Evolutionary conservation across 2,329 filamentous ascomycete species (phyloP).

Genomic region (Venturiaceae sp.): DNA sequence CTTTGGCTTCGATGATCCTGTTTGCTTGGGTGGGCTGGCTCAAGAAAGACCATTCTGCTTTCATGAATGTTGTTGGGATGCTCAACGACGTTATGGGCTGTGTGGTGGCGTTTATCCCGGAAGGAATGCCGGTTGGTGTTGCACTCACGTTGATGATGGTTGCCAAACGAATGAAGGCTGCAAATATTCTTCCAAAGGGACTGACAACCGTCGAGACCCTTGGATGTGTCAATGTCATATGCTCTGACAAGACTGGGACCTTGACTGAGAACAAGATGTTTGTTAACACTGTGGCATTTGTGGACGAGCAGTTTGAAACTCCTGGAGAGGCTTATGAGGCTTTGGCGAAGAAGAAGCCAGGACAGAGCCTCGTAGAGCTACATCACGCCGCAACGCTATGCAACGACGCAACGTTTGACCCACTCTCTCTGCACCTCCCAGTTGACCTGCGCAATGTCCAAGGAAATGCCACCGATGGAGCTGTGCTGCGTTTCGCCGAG

Average conservation of each 20-base stretch:
- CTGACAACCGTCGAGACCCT: slow-evolving; percentile 33
- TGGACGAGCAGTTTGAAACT: slow-evolving; percentile 17
- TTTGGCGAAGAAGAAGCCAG: background rate
- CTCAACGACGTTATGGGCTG: slow-evolving; percentile 38
- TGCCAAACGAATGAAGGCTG: slow-evolving; percentile 32
- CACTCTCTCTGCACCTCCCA: background rate
- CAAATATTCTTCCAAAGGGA: slow-evolving; percentile 33
- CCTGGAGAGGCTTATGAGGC: background rate
- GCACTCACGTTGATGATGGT: slow-evolving; percentile 32
- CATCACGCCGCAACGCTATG: background rate
- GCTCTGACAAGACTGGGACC: too few species aligned
- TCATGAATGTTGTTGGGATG: slow-evolving; percentile 34
- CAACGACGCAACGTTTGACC: background rate
- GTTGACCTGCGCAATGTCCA: background rate
- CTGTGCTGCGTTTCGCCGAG: background rate
- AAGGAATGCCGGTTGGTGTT: slow-evolving; percentile 20
- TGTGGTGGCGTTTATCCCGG: slow-evolving; percentile 19
- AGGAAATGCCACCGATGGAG: background rate
- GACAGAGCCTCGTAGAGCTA: background rate
- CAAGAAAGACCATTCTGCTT: slow-evolving; percentile 23
- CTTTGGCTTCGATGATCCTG: slow-evolving; percentile 25
- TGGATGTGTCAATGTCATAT: slow-evolving; percentile 35
- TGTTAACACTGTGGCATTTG: slow-evolving; percentile 28
- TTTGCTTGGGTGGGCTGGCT: slow-evolving; percentile 24
- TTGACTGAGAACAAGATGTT: slow-evolving; percentile 38